Conservation (phyloP, 2,329 filamentous ascomycete species). For the Exophiala sideris region DNA sequence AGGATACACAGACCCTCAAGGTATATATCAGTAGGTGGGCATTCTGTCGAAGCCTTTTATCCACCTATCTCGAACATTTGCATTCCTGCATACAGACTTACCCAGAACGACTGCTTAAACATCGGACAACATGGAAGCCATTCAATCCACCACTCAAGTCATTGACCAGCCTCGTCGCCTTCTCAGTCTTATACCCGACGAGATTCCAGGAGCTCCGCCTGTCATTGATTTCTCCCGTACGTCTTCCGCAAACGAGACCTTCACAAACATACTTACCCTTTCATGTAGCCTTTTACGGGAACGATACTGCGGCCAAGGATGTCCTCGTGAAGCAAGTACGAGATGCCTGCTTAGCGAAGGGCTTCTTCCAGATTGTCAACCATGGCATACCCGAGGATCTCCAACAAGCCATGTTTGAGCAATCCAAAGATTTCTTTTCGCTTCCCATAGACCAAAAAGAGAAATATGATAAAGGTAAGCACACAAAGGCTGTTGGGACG, state of each 20-base stretch:
- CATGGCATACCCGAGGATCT: constrained; percentile 44
- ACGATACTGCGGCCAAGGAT: background rate
- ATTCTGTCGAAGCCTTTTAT: too few species aligned
- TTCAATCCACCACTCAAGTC: too few species aligned
- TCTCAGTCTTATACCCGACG: too few species aligned
- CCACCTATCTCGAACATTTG: too few species aligned
- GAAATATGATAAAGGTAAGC: constrained; percentile 27
- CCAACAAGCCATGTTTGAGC: constrained; percentile 41
- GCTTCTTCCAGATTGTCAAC: constrained; percentile 54
- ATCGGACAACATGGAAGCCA: too few species aligned
- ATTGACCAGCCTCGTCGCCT: too few species aligned
- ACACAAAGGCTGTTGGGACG: background rate
- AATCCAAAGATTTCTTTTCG: constrained; percentile 47
- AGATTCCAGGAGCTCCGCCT: background rate
- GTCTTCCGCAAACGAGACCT: background rate
- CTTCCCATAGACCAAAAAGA: constrained; percentile 33
- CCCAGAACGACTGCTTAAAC: too few species aligned
- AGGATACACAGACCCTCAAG: too few species aligned
- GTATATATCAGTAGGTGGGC: too few species aligned
- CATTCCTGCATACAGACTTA: too few species aligned
- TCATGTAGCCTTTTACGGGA: constrained; percentile 5
- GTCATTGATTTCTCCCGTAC: background rate
- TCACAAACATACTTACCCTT: background rate
- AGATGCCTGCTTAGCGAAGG: constrained; percentile 44
- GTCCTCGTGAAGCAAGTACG: constrained; percentile 36